phyloP scores from a whole-genome alignment of 495 filamentous ascomycete species.

The Articulospora tetracladia region DNA sequence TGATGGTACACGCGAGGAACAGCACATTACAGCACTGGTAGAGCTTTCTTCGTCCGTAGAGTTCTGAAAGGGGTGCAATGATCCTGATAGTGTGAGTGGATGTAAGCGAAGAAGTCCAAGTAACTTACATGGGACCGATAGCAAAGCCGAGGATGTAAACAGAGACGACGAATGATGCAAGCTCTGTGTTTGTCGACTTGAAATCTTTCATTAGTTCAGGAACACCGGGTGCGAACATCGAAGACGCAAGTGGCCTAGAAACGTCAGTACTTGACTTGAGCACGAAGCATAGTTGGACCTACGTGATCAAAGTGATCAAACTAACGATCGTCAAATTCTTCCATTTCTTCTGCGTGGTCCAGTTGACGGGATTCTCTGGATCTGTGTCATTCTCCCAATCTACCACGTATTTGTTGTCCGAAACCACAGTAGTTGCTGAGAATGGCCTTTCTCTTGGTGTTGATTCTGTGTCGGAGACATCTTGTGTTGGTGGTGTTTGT shows the following conservation, averaged over 20 bases:
- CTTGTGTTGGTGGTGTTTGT: not conserved
- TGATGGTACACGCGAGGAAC: slow-evolving; percentile 54
- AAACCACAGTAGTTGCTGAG: not conserved
- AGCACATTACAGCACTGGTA: slow-evolving; percentile 47
- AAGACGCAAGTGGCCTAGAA: slow-evolving; percentile 47
- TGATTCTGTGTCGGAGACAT: not conserved
- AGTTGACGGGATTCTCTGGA: slow-evolving; percentile 4
- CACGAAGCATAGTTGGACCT: not conserved
- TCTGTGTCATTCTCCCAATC: not conserved
- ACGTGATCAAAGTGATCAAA: slow-evolving; percentile 5
- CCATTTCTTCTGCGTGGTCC: slow-evolving; percentile 2
- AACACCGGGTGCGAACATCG: slow-evolving; percentile 70
- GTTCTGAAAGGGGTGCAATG: slow-evolving; percentile 59
- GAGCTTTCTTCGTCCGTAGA: slow-evolving; percentile 58
- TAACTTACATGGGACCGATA: slow-evolving; percentile 41
- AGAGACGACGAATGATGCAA: slow-evolving; percentile 60
- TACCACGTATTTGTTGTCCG: not conserved
- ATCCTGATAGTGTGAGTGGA: slow-evolving; percentile 22
- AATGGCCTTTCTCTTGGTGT: not conserved
- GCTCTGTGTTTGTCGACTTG: slow-evolving; percentile 49
- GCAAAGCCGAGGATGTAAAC: slow-evolving; percentile 76
- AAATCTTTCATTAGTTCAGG: slow-evolving; percentile 53
- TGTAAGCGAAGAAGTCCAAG: not conserved
- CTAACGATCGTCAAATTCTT: slow-evolving; percentile 3
- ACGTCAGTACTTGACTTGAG: not conserved